Evolutionary conservation across 2,329 filamentous ascomycete species (phyloP), one percentile per base, ranked within the genome.

Genomic region (Colletotrichum tropicale): DNA sequence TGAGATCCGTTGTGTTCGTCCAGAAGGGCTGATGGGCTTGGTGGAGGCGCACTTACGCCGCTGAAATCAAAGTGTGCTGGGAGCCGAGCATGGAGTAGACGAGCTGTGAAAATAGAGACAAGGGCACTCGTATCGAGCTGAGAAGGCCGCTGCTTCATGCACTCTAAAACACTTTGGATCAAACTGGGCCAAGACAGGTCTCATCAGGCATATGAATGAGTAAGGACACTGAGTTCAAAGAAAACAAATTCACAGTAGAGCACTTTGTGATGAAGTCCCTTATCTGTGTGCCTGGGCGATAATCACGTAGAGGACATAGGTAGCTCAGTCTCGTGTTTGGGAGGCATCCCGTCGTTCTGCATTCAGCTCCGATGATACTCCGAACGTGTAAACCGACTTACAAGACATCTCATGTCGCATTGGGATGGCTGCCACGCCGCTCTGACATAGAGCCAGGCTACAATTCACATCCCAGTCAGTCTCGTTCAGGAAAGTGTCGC

Each of bases 161-260:
- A 21, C n/a, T 48, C 18, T 21, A 12, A 8, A 21, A 10, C n/a
- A 48, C n/a, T 48, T 12, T 48, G 43, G 6, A 12, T 48, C 43
- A 21, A 21, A 48, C 10, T 48, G n/a, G 10, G n/a, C 6, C 10
- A 7, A 48, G 43, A 21, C n/a, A 48, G 13, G 3, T 2, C 18
- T 12, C 43, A 13, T 13, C 18, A 21, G n/a, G 43, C 9, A 48
- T 8, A 6, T 21, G 10, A 4, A 48, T 3, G n/a, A 13, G 18
- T 21, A 13, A 48, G 10, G 6, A 4, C n/a, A 48, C n/a, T 12
- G n/a, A 9, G n/a, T 48, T 13, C 15, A n/a, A 4, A 21, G n/a
- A 7, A 2, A 1, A 3, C 6, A 8, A 13, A 12, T 21, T 5
- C 2, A 8, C 18, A 48, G 10, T 4, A 21, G 43, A 48, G 4